Evolutionary conservation across 257 asterid genomes (phyloP), one percentile per base, ranked within the genome.

Genomic region (Plantago elongata): DNA sequence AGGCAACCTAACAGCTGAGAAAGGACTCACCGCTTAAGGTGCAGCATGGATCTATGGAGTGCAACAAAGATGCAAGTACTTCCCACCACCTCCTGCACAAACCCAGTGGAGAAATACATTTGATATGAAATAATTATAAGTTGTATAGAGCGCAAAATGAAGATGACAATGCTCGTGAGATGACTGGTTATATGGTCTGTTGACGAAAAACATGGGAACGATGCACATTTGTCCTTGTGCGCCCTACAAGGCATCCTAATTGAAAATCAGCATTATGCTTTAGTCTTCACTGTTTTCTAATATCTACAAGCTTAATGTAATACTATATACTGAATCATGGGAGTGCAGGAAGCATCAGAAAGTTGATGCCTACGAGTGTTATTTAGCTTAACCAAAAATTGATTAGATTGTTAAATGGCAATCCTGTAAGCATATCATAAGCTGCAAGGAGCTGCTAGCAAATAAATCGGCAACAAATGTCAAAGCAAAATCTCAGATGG

Each of bases 41-140:
- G 84, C 72, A 83, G 51, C 99, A 92, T 89, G 78, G 99, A 92
- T 75, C 85, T 83, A 48, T 92, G 96, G 49, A 92, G 89, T 72
- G 95, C 93, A 71, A 89, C 69, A 62, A 92, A 92, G 67, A 69
- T 52, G 58, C 91, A 71, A 61, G 95, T 81, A 76, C 99, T 80
- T 76, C 99, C 99, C 63, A 86, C 57, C 74, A 84, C 76, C 75
- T 84, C 97, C 99, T 91, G 90, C 79, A 76, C 69, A 58, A 66
- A 51, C 62, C 46, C 30, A 50, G 61, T 37, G 47, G 46, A 67
- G 44, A 61, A 54, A 38, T 51, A 45, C 40, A 47, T 57, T 67
- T 59, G 72, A 60, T 69, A 60, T 58, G 42, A 43, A 63, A 52
- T 10, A 47, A 30, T 17, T 17, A 46, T 50, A 34, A 47, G 42